Conservation (phyloP, 2,329 filamentous ascomycete genomes). For the Ascochyta rabiei region DNA sequence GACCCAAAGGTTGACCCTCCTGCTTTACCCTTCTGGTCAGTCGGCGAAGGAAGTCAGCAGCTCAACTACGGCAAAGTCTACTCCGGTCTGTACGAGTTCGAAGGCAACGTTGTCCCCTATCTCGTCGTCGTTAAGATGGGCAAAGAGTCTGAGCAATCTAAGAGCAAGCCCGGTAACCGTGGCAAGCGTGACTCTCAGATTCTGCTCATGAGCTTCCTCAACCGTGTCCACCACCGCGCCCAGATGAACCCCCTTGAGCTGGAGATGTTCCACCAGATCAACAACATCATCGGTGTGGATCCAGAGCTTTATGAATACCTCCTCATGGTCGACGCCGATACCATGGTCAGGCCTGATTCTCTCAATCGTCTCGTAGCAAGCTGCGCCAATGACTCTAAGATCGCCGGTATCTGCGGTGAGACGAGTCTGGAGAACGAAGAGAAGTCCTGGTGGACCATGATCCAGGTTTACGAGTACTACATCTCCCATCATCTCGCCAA, state of each 20-base stretch:
- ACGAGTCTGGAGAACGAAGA: conserved; percentile 96
- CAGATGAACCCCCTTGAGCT: conserved; percentile 96
- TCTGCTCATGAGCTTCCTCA: conserved; percentile 94
- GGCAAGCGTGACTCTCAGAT: conserved; percentile 99
- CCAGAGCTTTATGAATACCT: conserved; percentile 97
- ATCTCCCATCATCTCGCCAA: conserved; percentile 97
- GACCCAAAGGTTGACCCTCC: conserved; percentile 96
- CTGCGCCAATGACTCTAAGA: conserved; percentile 92
- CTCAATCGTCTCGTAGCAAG: conserved; percentile 90
- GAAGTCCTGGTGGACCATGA: conserved; percentile 98
- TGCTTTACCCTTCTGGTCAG: conserved; percentile 90
- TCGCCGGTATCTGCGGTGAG: conserved; percentile 96
- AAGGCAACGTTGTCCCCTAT: conserved; percentile 97
- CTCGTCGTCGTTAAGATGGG: conserved; percentile 95
- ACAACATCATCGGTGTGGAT: conserved; percentile 98
- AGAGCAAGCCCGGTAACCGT: conserved; percentile 93
- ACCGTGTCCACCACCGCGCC: conserved; percentile 91
- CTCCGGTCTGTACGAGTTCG: conserved; percentile 94
- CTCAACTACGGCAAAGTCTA: conserved; percentile 99
- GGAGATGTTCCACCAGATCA: conserved; percentile 99
- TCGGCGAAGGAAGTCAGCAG: conserved; percentile 86
- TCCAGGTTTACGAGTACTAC: conserved; percentile 99
- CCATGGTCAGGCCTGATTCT: conserved; percentile 88
- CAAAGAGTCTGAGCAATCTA: conserved; percentile 91
- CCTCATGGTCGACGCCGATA: conserved; percentile 97